These are phyloP conservation scores for Carallia brachiata DNA, from an alignment of 345 rosid genomes.

Conservation along the genomic window DNA sequence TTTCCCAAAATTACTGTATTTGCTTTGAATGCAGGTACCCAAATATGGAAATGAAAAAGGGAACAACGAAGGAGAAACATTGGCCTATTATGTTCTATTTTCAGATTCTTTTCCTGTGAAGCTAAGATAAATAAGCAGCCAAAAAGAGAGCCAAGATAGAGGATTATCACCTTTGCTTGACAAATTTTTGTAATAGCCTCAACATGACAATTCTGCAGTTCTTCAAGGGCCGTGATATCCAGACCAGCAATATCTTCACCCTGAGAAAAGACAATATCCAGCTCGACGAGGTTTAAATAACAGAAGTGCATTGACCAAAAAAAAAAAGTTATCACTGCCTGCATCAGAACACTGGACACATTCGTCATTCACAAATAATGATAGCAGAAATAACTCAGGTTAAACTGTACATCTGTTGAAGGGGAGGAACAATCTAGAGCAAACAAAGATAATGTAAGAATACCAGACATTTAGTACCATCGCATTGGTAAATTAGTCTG, in stretches of 20 bases:
- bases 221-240: conserved; percentile 47
- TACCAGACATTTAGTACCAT: too few species aligned
- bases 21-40: too few species aligned
- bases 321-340: not conserved
- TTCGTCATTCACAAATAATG: not conserved
- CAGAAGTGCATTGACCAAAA: not conserved
- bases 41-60: too few species aligned
- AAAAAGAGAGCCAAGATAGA: not conserved
- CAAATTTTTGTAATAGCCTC: conserved; percentile 54
- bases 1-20: too few species aligned
- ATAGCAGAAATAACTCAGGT: not conserved
- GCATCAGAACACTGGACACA: not conserved
- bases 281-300: not conserved
- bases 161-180: conserved; percentile 45
- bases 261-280: conserved; percentile 22
- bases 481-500: not conserved
- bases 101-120: too few species aligned
- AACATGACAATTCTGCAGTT: conserved; percentile 55
- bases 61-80: too few species aligned
- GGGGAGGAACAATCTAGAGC: not conserved
- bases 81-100: too few species aligned
- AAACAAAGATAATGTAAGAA: not conserved
- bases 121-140: not conserved
- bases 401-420: not conserved
- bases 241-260: conserved; percentile 52